Conservation (phyloP, 208 protist genomes). For the Trypanosoma vivax region DNA sequence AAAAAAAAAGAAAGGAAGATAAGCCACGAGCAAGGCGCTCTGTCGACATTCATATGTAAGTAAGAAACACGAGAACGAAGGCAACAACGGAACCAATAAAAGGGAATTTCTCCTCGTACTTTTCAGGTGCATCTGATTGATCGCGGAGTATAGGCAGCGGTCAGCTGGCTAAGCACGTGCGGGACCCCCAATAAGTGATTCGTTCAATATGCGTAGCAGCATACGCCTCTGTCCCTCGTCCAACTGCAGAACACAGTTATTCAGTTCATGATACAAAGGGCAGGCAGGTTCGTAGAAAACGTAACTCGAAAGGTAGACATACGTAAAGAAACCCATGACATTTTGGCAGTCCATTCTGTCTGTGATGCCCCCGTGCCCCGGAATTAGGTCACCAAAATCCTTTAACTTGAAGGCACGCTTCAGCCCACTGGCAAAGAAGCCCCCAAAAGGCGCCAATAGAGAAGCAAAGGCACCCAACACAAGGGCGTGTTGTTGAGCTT, state of each 20-base stretch:
- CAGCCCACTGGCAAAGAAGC: slow-evolving; percentile 97
- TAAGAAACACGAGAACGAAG: too few relatives aligned
- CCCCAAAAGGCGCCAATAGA: slow-evolving; percentile 96
- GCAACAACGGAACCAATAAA: too few relatives aligned
- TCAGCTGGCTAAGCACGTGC: too few relatives aligned
- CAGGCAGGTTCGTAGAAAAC: slow-evolving; percentile 54
- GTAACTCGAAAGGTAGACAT: slow-evolving; percentile 76
- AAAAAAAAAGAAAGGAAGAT: too few relatives aligned
- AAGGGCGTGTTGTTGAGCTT: slow-evolving; percentile 91
- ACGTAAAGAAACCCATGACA: slow-evolving; percentile 93
- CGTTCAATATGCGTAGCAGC: slow-evolving; percentile 36
- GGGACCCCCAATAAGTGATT: slow-evolving; percentile 8
- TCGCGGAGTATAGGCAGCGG: too few relatives aligned
- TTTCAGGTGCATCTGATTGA: too few relatives aligned
- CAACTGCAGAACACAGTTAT: slow-evolving; percentile 44
- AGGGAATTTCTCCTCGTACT: too few relatives aligned
- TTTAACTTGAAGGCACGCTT: slow-evolving; percentile 98
- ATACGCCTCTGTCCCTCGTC: slow-evolving; percentile 21
- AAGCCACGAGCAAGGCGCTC: too few relatives aligned
- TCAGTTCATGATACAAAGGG: slow-evolving; percentile 33
- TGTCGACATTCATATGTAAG: too few relatives aligned
- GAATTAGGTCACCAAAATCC: slow-evolving; percentile 97
- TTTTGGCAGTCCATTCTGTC: slow-evolving; percentile 98
- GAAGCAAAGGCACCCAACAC: slow-evolving; percentile 94
- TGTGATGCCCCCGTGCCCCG: slow-evolving; percentile 97